Conservation (phyloP, 2,329 filamentous ascomycete species). For the Zymoseptoria tritici region DNA sequence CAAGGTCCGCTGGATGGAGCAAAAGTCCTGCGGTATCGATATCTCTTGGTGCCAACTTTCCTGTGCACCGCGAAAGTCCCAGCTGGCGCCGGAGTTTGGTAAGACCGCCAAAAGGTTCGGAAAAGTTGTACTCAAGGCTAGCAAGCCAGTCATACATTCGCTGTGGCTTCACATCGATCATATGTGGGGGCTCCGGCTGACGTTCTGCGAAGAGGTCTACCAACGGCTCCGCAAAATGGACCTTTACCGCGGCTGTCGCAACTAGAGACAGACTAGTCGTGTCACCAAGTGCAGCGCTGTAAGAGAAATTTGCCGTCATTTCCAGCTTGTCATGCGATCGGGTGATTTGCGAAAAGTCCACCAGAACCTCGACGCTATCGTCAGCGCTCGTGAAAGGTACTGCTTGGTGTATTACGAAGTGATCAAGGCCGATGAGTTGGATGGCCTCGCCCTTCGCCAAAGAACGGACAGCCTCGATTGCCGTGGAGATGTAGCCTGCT, state of each 20-base stretch:
- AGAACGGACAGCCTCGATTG: conserved; percentile 12
- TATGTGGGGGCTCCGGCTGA: not conserved
- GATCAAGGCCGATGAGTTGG: not conserved
- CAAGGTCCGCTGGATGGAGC: conserved; percentile 26
- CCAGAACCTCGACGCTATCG: not conserved
- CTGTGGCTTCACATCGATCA: conserved; percentile 3
- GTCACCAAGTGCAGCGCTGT: not conserved
- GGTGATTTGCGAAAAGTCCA: not conserved
- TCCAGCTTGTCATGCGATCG: not conserved
- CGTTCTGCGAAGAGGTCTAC: not conserved
- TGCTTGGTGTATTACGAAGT: not conserved
- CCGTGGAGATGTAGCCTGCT: conserved; percentile 17
- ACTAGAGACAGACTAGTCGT: not conserved
- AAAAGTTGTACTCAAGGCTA: conserved; percentile 21
- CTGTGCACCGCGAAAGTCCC: not conserved
- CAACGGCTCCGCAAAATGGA: not conserved
- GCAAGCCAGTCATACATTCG: conserved; percentile 7
- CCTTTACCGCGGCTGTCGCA: not conserved
- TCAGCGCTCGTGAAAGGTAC: not conserved
- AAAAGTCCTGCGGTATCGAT: conserved; percentile 23
- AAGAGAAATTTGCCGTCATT: not conserved
- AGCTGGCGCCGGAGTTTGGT: conserved; percentile 3
- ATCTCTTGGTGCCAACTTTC: not conserved
- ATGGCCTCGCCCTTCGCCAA: not conserved
- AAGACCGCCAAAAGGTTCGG: conserved; percentile 5